phyloP scores from a whole-genome alignment of 2,329 filamentous ascomycete species.

The Diplodia scrobiculata region DNA sequence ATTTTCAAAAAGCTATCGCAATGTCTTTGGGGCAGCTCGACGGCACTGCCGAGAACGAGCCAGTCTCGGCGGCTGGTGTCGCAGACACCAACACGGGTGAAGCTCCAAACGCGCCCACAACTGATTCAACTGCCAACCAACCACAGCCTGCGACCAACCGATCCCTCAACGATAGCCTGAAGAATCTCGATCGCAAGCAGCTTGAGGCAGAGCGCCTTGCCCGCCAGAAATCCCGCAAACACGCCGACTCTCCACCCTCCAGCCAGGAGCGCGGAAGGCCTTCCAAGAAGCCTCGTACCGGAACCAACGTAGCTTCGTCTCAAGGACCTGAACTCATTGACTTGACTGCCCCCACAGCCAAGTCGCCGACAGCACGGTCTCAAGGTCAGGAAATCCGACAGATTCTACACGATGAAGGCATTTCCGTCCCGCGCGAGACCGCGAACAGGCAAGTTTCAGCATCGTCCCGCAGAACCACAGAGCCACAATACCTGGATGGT shows the following conservation, averaged over 20 bases:
- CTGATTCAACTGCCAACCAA: slow-evolving; percentile 13
- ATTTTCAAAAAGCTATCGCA: slow-evolving; percentile 36
- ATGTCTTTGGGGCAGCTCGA: slow-evolving; percentile 33
- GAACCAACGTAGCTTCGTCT: background rate
- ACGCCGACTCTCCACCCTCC: slow-evolving; percentile 34
- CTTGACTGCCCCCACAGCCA: background rate
- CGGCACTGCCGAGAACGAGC: background rate
- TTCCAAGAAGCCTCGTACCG: background rate
- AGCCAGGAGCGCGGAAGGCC: background rate
- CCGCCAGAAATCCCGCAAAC: slow-evolving; percentile 63
- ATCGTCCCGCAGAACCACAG: background rate
- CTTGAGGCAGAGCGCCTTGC: slow-evolving; percentile 85
- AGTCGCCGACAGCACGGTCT: background rate
- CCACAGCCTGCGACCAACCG: slow-evolving; percentile 7
- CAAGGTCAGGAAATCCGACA: background rate
- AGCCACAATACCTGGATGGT: slow-evolving; percentile 59
- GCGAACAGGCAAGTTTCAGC: background rate
- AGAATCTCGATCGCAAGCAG: slow-evolving; percentile 67
- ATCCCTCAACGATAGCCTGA: slow-evolving; percentile 37
- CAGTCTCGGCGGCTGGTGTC: background rate
- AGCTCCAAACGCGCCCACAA: background rate
- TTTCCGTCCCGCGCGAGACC: background rate
- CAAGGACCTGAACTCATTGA: background rate
- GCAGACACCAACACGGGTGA: slow-evolving; percentile 13
- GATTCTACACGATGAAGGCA: background rate